Base-by-base conservation (phyloP, 225 moss, liverwort and hornwort species). In the Neckera pumila region DNA sequence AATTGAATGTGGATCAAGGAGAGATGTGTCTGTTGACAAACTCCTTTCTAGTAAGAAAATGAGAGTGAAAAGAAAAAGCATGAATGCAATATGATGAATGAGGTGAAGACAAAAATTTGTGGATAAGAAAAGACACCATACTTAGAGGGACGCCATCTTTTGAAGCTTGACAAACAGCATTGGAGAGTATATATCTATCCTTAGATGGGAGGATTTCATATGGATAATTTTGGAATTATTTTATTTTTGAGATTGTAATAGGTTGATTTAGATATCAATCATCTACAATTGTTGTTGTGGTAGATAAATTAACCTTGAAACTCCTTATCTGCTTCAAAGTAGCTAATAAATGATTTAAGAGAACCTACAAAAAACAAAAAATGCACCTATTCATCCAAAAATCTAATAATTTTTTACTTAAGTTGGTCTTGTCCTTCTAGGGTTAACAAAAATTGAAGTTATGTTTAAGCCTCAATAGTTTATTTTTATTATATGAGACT, bases 271-370 rank as follows among this genome's bases (percentile, higher is more conserved):
- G 25, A 40, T 31, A 7, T 62, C 8, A 8, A 62, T 31, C 31
- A 62, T 30, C 4, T 62, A 31, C 25, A 40, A 70, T 40, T 70
- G 14, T 40, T 70, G 14, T 40, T 14, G 26, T 40, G 4, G 7
- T 42, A 1, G 9, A 71, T 40, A 10, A 36, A 9, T n/a, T n/a
- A n/a, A n/a, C 4, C 11, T 36, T n/a, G 1, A n/a, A 67, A 67
- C 0, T 0, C 21, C 3, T 16, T 0, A 31, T 63, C 1, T 8
- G 1, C 16, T 4, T 4, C 0, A n/a, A 3, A 21, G 20, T 67
- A 2, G 11, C 1, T 36, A 10, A 67, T 11, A 11, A 11, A 67
- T 67, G 21, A n/a, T n/a, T n/a, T n/a, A 11, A 21, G 11, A 20
- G 6, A 67, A 67, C 0, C 36, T n/a, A n/a, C 3, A 20, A 36